Evolutionary conservation across 768 basidiomycete species (phyloP).

Genomic region (Pleurotus ostreatus): DNA sequence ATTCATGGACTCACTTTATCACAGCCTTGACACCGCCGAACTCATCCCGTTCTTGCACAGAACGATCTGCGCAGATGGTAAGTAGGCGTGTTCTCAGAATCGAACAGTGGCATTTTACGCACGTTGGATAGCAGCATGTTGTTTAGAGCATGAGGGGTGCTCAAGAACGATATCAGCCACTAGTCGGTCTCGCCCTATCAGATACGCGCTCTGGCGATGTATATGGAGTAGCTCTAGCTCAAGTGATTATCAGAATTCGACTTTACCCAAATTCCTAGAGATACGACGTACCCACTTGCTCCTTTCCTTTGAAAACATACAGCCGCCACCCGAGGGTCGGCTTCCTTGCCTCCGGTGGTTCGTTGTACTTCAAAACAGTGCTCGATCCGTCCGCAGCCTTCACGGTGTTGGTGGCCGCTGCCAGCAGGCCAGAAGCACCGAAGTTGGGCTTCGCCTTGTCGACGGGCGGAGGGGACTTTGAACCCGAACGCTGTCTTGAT

Average conservation of each 20-base stretch:
- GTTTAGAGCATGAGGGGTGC: conserved; percentile 97
- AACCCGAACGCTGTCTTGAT: conserved; percentile 30
- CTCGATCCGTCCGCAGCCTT: conserved; percentile 68
- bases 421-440: conserved; percentile 81
- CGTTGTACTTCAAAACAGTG: conserved; percentile 93
- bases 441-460: conserved; percentile 89
- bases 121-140: conserved; percentile 97
- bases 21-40: conserved; percentile 73
- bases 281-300: conserved; percentile 75
- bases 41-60: conserved; percentile 84
- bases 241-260: neutral
- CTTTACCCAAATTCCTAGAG: neutral
- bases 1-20: conserved; percentile 64
- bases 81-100: neutral
- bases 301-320: conserved; percentile 95
- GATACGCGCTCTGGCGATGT: conserved; percentile 89
- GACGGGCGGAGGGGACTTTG: conserved; percentile 41
- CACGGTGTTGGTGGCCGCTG: conserved; percentile 94
- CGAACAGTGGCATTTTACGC: conserved; percentile 19
- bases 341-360: conserved; percentile 96
- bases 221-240: conserved; percentile 83
- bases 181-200: conserved; percentile 84
- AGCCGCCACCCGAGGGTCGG: conserved; percentile 87
- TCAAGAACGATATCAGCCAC: conserved; percentile 87
- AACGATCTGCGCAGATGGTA: conserved; percentile 52